Evolutionary conservation across 306 rosid species (phyloP), one percentile per base, ranked within the genome.

Genomic region (Prunus mongolica): DNA sequence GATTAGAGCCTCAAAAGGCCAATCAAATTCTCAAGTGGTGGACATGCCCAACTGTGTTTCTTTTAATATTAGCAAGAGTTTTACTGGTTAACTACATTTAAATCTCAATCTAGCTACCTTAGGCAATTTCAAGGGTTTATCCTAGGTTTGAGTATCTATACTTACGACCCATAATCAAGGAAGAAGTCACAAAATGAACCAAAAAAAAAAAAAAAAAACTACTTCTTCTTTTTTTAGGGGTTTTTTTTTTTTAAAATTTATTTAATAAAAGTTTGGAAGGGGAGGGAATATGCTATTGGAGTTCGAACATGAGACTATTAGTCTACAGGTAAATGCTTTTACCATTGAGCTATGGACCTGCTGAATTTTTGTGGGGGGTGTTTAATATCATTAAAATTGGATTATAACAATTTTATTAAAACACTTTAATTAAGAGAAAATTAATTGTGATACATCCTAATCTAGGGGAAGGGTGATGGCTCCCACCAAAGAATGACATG

Each of bases 1-100:
- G 80, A 91, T 87, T 84, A 76, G 50, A 69, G 61, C 56, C 88
- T 79, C 79, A 79, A 61, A 83, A 83, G 71, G 68, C 73, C 65
- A 69, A 70, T 69, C 79, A 79, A 79, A 61, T 16, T 65, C 73
- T 52, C 69, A 76, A 61, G 70, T 65, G 68, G 71, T 71, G 80
- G 79, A 46, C 93, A 85, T 79, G 92, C 89, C 85, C 67, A 58
- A 72, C 65, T 63, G 82, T 76, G 73, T 14, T 30, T 65, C 10
- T 58, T 67, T 67, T 27, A 56, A 65, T 24, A 14, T 30, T 22
- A 41, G 56, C 22, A 57, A 24, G 22, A 24, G 11, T 16, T 16
- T 24, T 9, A 44, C 44, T 45, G 15, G 13, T 44, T 18, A 16
- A 28, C 69, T 18, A 18, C 16, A 38, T 16, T 65, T 65, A 65